Base-by-base conservation (phyloP, 352 stramenopile genomes). In the Pythium phragmiticola region DNA sequence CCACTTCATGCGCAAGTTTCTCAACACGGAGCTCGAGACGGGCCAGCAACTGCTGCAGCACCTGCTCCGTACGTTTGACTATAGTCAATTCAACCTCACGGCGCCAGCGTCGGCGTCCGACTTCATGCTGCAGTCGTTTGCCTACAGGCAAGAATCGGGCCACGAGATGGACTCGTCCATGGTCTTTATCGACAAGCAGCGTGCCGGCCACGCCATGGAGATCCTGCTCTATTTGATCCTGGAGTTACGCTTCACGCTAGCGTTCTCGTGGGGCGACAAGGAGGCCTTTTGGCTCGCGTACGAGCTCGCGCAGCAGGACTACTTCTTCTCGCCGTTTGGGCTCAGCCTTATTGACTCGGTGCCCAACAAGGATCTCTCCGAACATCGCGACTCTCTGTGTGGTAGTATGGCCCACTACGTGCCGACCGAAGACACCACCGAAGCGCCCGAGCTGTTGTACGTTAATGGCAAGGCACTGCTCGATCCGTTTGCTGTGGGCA, bases 251-350 rank as follows among this genome's bases (percentile, higher is more conserved):
- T 85, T 90, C 60, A 65, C 76, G 26, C 72, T 74, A 57, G 30
- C 68, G 48, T 90, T 87, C 50, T 92, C 84, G 9, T 90, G 78
- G 72, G 81, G 83, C 21, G 65, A 71, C 46, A 71, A 71, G 37
- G 84, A 93, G 42, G 63, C 79, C 0, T 92, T 92, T 45, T 94
- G 85, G 85, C 60, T 94, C 19, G 74, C 82, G 34, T 92, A 76
- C 54, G 78, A 88, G 57, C 73, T 94, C 12, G 74, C 79, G 0
- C 74, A 86, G 26, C 63, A 69, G 1, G 48, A 71, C 11, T 94
- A 91, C 49, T 78, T 78, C 52, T 92, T 92, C 69, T 91, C 81
- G 4, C 82, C 82, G 2, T 90, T 70, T 72, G 80, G 79, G 0
- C 69, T 84, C 14, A 84, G 76, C 8, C 72, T 85, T 57, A 63